These are phyloP conservation scores for Trypanosoma vivax DNA, from an alignment of 208 protist genomes.

Conservation along the genomic window DNA sequence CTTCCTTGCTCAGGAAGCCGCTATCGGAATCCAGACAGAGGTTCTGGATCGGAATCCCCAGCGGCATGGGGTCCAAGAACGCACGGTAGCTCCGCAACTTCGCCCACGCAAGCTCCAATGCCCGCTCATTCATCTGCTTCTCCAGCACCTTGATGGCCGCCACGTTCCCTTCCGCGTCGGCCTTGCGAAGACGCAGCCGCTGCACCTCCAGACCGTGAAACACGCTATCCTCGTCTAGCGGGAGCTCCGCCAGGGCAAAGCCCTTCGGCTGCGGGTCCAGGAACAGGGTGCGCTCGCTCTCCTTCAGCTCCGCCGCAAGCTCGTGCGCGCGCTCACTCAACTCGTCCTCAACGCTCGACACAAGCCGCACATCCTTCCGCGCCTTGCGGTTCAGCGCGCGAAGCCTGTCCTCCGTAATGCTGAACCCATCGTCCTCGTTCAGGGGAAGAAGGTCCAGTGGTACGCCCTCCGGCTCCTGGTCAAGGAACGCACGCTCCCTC, in stretches of 20 bases:
- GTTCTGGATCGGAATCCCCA: constrained; percentile 56
- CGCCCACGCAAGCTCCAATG: constrained; percentile 39
- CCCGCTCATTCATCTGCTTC: constrained; percentile 52
- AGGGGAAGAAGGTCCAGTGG: constrained; percentile 60
- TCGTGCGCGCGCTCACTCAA: constrained; percentile 58
- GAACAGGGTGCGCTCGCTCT: constrained; percentile 62
- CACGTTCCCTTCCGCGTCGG: constrained; percentile 32
- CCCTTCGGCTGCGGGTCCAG: constrained; percentile 55
- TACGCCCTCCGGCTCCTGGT: constrained; percentile 52
- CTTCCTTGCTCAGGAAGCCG: constrained; percentile 40
- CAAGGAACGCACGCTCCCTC: constrained; percentile 50
- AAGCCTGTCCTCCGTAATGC: constrained; percentile 47
- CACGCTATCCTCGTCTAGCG: constrained; percentile 46
- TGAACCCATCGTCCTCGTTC: constrained; percentile 54
- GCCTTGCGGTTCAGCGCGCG: constrained; percentile 47
- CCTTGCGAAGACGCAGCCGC: constrained; percentile 38
- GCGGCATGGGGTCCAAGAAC: constrained; percentile 58
- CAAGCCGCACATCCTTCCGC: constrained; percentile 31
- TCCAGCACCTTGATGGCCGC: constrained; percentile 44
- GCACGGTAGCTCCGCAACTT: constrained; percentile 29
- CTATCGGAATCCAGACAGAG: constrained; percentile 64
- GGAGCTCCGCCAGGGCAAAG: constrained; percentile 46
- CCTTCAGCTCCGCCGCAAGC: constrained; percentile 54
- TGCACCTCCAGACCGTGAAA: constrained; percentile 60
- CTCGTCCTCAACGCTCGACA: constrained; percentile 29